phyloP scores from a whole-genome alignment of 805 yeast species.

The Clavispora santaluciae region DNA sequence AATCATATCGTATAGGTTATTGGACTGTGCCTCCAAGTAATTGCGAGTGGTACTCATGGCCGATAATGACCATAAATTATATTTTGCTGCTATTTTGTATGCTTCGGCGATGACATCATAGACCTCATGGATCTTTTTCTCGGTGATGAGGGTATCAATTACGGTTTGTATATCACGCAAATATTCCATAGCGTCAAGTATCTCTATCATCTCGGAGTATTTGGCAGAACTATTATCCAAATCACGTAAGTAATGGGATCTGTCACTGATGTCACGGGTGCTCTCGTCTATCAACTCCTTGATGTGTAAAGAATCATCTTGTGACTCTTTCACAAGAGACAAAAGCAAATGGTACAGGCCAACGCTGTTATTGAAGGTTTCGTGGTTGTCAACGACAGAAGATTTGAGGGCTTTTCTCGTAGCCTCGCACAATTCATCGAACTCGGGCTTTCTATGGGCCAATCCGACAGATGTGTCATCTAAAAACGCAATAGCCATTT shows the following conservation, averaged over 20 bases:
- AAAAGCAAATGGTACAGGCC: constrained; percentile 78
- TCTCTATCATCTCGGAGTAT: constrained; percentile 64
- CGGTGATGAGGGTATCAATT: constrained; percentile 64
- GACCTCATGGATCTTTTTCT: constrained; percentile 64
- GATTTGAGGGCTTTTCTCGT: constrained; percentile 54
- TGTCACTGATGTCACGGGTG: constrained; percentile 45
- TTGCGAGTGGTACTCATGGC: constrained; percentile 48
- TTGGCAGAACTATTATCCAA: constrained; percentile 58
- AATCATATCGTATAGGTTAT: constrained; percentile 61
- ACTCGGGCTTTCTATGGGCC: constrained; percentile 68
- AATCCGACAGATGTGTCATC: constrained; percentile 90
- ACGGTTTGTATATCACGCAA: constrained; percentile 54
- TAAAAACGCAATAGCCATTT: constrained; percentile 72
- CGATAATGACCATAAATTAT: constrained; percentile 53
- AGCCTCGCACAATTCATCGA: constrained; percentile 52
- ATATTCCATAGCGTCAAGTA: constrained; percentile 61
- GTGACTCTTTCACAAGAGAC: constrained; percentile 59
- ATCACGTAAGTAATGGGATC: constrained; percentile 56
- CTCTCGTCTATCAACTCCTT: constrained; percentile 46
- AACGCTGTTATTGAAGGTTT: constrained; percentile 77
- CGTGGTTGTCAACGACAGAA: constrained; percentile 78
- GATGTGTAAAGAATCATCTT: constrained; percentile 47
- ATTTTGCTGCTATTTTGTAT: constrained; percentile 42
- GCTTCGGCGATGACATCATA: constrained; percentile 48
- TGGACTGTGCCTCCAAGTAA: constrained; percentile 52